Evolutionary conservation across 805 yeast species (phyloP), one percentile per base, ranked within the genome.

Genomic region (Saccharomycopsis fermentans): DNA sequence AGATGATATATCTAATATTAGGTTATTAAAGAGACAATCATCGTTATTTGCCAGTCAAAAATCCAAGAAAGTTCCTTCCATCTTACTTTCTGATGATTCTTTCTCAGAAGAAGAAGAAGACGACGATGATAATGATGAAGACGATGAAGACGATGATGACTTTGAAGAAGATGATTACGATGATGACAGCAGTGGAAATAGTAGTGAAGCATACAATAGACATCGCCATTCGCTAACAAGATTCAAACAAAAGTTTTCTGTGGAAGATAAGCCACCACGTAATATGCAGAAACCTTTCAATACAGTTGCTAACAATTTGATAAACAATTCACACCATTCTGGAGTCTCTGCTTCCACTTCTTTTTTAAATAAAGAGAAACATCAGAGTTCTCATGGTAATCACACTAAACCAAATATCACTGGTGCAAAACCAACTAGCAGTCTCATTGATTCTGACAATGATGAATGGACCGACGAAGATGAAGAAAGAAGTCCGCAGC

Each of bases 401-500:
- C 27, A 27, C 8, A 17, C 24, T 11, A 27, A 14, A 21, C 14
- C 37, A n/a, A n/a, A 19, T 12, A 51, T 27, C 4, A n/a, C 36
- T 51, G 26, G 19, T 5, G n/a, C 19, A 9, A 51, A 17, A 29
- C 4, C 37, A 21, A 29, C n/a, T 21, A 43, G 6, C n/a, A 43
- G 24, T 8, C 40, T 51, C 37, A 19, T 58, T 14, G 55, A 53
- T 35, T 55, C 47, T 6, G 58, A 59, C 47, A 61, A 58, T 52
- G 55, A 60, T 53, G 62, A 24, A 32, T 60, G 62, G 62, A 60
- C 60, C 8, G 62, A 60, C 34, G 60, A 59, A 21, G 62, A 59
- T 34, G 60, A 60, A 51, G 54, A 27, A 21, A 27, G 34, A 55
- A 39, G 47, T 9, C n/a, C 43, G 16, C 24, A 52, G 14, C 9